Percentiles rank a stretch among this genome's conserved stretches.
These are phyloP conservation scores for Candida vaughaniae DNA, from an alignment of 805 yeast species.

Conservation along the genomic window DNA sequence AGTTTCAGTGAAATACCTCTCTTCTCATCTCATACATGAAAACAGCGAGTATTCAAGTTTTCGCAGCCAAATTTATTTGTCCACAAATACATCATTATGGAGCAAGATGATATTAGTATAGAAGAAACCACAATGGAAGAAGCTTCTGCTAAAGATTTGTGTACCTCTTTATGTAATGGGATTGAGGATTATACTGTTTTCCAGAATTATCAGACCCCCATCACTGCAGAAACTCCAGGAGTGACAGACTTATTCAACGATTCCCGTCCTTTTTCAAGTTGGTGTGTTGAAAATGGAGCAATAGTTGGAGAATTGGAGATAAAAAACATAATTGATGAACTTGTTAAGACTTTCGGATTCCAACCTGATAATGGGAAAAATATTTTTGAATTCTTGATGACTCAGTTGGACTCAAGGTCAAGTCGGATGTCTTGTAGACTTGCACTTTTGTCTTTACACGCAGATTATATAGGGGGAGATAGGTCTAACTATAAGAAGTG, in stretches of 20 bases:
- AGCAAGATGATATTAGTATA: no score
- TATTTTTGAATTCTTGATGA: constrained; percentile 79
- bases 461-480: constrained; percentile 91
- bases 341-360: constrained; percentile 75
- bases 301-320: constrained; percentile 47
- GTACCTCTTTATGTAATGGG: no score
- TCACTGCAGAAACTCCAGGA: constrained; percentile 1
- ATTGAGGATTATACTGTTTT: constrained; percentile 8
- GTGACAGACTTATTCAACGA: no score
- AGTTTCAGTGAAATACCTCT: no score
- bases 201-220: constrained; percentile 8
- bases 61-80: no score
- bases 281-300: constrained; percentile 28
- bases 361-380: constrained; percentile 76
- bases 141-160: no score
- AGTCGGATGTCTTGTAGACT: constrained; percentile 69
- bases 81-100: no score
- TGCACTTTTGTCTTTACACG: constrained; percentile 77
- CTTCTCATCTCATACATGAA: no score
- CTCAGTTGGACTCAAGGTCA: constrained; percentile 81
- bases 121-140: no score
- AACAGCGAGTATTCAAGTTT: no score
- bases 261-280: constrained; percentile 6
- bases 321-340: constrained; percentile 53
- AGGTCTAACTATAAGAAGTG: constrained; percentile 85